phyloP scores from a whole-genome alignment of 2,329 filamentous ascomycete species.

The Xylaria hypoxylon region DNA sequence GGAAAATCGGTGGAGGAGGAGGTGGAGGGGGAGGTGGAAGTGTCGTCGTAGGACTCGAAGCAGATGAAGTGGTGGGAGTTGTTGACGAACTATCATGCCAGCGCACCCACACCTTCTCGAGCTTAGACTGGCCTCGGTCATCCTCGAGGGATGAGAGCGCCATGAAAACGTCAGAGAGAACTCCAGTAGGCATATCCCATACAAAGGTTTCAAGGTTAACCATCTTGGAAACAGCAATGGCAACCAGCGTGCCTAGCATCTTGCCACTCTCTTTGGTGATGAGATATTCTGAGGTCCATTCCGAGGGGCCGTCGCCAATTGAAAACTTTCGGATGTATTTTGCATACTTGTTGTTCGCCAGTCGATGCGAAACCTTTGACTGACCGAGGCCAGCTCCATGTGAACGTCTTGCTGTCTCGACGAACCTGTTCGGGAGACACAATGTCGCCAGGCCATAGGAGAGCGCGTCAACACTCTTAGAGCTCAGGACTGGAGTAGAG shows the following conservation, averaged over 20 bases:
- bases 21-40: conserved; percentile 36
- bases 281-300: conserved; percentile 85
- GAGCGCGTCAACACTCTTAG: conserved; percentile 81
- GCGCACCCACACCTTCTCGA: conserved; percentile 82
- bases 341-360: conserved; percentile 74
- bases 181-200: conserved; percentile 91
- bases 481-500: conserved; percentile 70
- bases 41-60: conserved; percentile 44
- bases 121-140: conserved; percentile 69
- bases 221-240: conserved; percentile 84
- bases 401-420: conserved; percentile 54
- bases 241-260: conserved; percentile 87
- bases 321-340: conserved; percentile 85
- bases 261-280: conserved; percentile 87
- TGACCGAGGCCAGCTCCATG: conserved; percentile 43
- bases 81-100: conserved; percentile 80
- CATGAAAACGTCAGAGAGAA: conserved; percentile 83
- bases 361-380: conserved; percentile 45
- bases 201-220: conserved; percentile 82
- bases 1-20: conserved; percentile 43
- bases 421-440: conserved; percentile 71
- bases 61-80: conserved; percentile 52
- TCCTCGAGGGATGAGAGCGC: conserved; percentile 78
- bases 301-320: conserved; percentile 80
- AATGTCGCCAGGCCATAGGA: conserved; percentile 85